Evolutionary conservation across 441 rosid species (phyloP).

Genomic region (Erysimum cheiri): DNA sequence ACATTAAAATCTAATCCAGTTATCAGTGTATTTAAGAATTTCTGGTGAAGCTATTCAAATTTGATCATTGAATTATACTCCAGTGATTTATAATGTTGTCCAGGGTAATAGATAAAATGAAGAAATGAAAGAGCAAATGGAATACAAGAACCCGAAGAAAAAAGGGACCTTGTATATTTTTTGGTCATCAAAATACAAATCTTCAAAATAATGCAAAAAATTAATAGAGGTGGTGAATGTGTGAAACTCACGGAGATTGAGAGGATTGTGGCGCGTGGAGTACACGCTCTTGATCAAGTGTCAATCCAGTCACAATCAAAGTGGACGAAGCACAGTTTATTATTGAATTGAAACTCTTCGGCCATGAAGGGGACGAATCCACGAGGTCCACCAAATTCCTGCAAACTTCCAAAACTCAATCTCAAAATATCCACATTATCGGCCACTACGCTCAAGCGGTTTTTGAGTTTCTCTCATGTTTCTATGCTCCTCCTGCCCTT

Average conservation of each 20-base stretch:
- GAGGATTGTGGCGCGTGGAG: slow-evolving; percentile 32
- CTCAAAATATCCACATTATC: slow-evolving; percentile 28
- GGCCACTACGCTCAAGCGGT: slow-evolving; percentile 14
- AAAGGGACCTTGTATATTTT: too few relatives aligned
- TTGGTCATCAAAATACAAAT: not conserved
- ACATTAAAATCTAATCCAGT: not conserved
- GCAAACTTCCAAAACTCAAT: slow-evolving; percentile 40
- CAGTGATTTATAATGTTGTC: too few relatives aligned
- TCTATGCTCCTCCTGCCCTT: slow-evolving; percentile 58
- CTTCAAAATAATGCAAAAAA: too few relatives aligned
- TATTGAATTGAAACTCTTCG: slow-evolving; percentile 18
- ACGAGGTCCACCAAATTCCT: slow-evolving; percentile 46
- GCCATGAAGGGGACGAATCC: slow-evolving; percentile 46
- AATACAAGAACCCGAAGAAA: too few relatives aligned
- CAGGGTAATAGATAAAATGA: too few relatives aligned
- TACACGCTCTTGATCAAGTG: slow-evolving; percentile 27
- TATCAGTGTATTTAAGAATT: not conserved
- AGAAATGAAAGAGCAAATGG: not conserved
- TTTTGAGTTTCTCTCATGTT: slow-evolving; percentile 49
- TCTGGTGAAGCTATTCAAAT: too few relatives aligned
- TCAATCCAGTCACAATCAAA: slow-evolving; percentile 41
- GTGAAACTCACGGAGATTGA: not conserved
- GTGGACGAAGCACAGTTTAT: slow-evolving; percentile 11
- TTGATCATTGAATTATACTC: too few relatives aligned
- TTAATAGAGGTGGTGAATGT: not conserved